Percentiles rank a stretch among this genome's conserved stretches.
phyloP scores from a whole-genome alignment of 1,139 yeast species.

The Yamadazyma taylorii region DNA sequence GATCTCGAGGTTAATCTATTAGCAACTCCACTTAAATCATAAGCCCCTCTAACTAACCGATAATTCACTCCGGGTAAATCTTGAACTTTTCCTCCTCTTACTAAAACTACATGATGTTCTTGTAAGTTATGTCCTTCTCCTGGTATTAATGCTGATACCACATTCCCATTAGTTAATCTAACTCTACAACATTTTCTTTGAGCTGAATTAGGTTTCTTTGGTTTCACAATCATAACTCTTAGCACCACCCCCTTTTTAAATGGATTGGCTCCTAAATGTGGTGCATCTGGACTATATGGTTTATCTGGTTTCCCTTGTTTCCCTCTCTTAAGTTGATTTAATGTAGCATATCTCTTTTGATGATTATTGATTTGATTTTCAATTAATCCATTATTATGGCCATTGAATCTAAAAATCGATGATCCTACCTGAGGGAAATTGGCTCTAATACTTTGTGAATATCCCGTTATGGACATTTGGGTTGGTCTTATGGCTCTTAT shows the following conservation, averaged over 20 bases:
- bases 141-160: slow-evolving; percentile 90
- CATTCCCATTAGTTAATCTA: slow-evolving; percentile 84
- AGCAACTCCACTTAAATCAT: slow-evolving; percentile 93
- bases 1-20: slow-evolving; percentile 88
- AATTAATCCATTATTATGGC: too few relatives aligned
- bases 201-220: slow-evolving; percentile 98
- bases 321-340: slow-evolving; percentile 72
- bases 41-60: slow-evolving; percentile 89
- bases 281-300: slow-evolving; percentile 56
- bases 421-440: too few relatives aligned
- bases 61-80: slow-evolving; percentile 99
- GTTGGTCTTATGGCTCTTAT: slow-evolving; percentile 8
- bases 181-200: slow-evolving; percentile 97
- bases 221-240: slow-evolving; percentile 91
- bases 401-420: too few relatives aligned
- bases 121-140: slow-evolving; percentile 99
- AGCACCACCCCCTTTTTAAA: slow-evolving; percentile 92
- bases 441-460: slow-evolving; percentile 7
- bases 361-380: slow-evolving; percentile 4
- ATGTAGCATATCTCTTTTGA: slow-evolving; percentile 57
- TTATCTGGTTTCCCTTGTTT: slow-evolving; percentile 56
- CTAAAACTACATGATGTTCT: slow-evolving; percentile 94
- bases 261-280: slow-evolving; percentile 80
- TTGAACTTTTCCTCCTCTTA: slow-evolving; percentile 96
- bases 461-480: slow-evolving; percentile 5